Evolutionary conservation across 1,139 yeast genomes (phyloP), one percentile per base, ranked within the genome.

Genomic region (Magnusiomyces suaveolens): DNA sequence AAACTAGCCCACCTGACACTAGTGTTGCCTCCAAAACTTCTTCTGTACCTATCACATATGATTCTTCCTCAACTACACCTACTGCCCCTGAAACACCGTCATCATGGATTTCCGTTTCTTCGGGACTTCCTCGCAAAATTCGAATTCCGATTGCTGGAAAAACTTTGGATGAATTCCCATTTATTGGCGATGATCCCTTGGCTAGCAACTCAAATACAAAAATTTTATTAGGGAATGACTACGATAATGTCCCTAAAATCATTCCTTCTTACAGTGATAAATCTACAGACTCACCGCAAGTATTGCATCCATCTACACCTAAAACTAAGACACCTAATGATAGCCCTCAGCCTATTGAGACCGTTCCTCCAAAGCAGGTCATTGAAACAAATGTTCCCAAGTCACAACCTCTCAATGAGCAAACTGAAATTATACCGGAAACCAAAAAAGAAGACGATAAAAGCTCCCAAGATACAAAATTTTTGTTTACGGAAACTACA

Each of bases 241-340:
- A 53, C 20, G 53, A 50, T 38, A 44, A 53, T 47, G 56, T 53
- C 14, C 56, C 56, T 10, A 53, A 53, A 33, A 43, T 52, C 1
- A 25, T 43, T 43, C 16, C 14, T 8, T 29, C 36, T 8, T 29
- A 29, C 12, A 12, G 12, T 29, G 36, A 29, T 8, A 29, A 29
- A 29, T 12, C 36, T 29, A 29, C n/a, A n/a, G n/a, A n/a, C n/a
- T n/a, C n/a, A 41, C 36, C 36, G 6, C 36, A 29, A 29, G 6
- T 12, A 29, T 12, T 12, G 12, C 12, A 6, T 6, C 36, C 36
- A 29, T 29, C 36, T 8, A 6, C n/a, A n/a, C n/a, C n/a, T n/a
- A n/a, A n/a, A n/a, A n/a, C n/a, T n/a, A n/a, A n/a, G n/a, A n/a
- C n/a, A n/a, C 36, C 36, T 29, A 12, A 8, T 29, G 36, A 29